Base-by-base conservation (phyloP, 495 filamentous ascomycete species). In the Xylaria intraflava region DNA sequence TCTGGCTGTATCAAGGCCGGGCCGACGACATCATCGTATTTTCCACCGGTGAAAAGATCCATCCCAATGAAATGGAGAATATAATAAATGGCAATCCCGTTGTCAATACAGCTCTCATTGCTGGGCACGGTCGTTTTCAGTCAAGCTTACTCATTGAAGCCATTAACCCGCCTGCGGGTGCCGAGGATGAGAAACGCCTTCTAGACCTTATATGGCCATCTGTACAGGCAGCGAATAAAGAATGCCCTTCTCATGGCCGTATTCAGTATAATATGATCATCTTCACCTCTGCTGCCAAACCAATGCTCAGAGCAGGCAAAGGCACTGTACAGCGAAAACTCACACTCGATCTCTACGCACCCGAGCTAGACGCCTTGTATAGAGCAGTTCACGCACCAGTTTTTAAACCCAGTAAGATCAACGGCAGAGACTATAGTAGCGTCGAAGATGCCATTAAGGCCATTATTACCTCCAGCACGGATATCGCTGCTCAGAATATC, bases 11-110 rank as follows among this genome's bases (percentile, higher is more conserved):
- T 51, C 44, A 54, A 24, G 74, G 78, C 0, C 69, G 80, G 23
- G 45, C 58, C 0, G 80, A 85, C 53, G 79, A 84, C 51, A 61
- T 82, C 16, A 74, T 85, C 26, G 78, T 81, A 0, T 70, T 83
- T 38, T 69, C 66, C 7, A 82, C 75, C 49, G 81, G 78, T 1
- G 75, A 83, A 52, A 84, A 83, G 62, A 50, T 78, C 19, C 77
- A 81, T 49, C 79, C 81, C 0, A 58, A 70, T 0, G 55, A 69
- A 2, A 67, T 79, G 24, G 80, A 85, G 48, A 57, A 57, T 23
- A 51, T 61, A 0, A 55, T 81, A 3, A 51, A 59, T 12, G 52
- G 59, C 0, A 65, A 76, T 51, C 67, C 74, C 0, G 50, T 36
- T 0, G 68, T 84, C 6, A 47, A 52, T 2, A 58, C 69, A 1